Percentiles rank a stretch among this genome's conserved stretches.
Evolutionary conservation across 2,329 filamentous ascomycete species (phyloP).

Genomic region (Phyllosticta paracitricarpa): DNA sequence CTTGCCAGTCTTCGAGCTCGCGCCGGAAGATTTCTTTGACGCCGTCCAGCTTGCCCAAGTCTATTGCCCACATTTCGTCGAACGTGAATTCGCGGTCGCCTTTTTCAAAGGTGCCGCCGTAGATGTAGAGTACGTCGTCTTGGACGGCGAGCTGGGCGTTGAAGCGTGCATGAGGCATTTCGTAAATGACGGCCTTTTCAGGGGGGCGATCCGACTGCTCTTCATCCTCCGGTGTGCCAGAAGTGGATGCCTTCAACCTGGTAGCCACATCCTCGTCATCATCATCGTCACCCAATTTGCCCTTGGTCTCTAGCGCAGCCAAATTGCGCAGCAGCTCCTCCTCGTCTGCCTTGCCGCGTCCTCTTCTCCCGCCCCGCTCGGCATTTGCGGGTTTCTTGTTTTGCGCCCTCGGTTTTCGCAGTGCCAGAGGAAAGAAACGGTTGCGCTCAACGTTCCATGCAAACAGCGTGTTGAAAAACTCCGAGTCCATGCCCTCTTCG

Average conservation of each 20-base stretch:
- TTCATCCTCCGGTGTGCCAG: slow-evolving; percentile 37
- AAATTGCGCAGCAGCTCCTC: slow-evolving; percentile 83
- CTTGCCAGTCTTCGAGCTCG: slow-evolving; percentile 77
- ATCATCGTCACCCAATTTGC: slow-evolving; percentile 42
- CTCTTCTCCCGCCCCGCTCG: slow-evolving; percentile 47
- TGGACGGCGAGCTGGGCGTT: slow-evolving; percentile 86
- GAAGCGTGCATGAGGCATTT: slow-evolving; percentile 83
- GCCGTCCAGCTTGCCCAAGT: slow-evolving; percentile 89
- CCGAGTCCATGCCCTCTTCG: slow-evolving; percentile 91
- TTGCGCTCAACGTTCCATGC: slow-evolving; percentile 96
- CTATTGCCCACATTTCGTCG: slow-evolving; percentile 86
- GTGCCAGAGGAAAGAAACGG: slow-evolving; percentile 73
- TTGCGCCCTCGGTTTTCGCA: slow-evolving; percentile 63
- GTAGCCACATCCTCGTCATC: slow-evolving; percentile 22
- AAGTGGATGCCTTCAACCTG: slow-evolving; percentile 12
- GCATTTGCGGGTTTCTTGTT: slow-evolving; percentile 49
- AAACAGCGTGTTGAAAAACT: slow-evolving; percentile 89
- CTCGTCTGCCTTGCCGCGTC: slow-evolving; percentile 79
- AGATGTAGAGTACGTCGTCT: slow-evolving; percentile 86
- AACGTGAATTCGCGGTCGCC: slow-evolving; percentile 93
- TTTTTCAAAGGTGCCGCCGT: slow-evolving; percentile 90
- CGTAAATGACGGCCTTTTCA: slow-evolving; percentile 55
- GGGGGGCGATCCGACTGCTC: slow-evolving; percentile 37
- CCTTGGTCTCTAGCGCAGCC: slow-evolving; percentile 71
- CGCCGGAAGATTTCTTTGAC: slow-evolving; percentile 84